Evolutionary conservation across 108 stramenopile genomes (phyloP).

Genomic region (Phaeodactylum tricornutum): DNA sequence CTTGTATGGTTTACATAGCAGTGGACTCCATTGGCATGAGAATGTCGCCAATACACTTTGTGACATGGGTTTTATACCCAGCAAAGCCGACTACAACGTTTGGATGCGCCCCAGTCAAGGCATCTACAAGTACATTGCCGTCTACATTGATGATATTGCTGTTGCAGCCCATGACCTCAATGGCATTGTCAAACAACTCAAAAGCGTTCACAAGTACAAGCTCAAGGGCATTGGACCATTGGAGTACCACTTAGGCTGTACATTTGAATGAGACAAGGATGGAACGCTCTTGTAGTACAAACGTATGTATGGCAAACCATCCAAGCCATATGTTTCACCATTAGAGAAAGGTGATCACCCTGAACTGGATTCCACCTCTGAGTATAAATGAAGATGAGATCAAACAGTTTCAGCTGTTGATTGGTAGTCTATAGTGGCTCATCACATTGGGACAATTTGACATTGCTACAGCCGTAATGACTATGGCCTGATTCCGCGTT

Average conservation of each 20-base stretch:
- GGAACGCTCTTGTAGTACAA: slow-evolving; percentile 7
- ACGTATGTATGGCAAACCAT: slow-evolving; percentile 15
- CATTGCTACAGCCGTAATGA: slow-evolving; percentile 11
- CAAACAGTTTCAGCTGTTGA: slow-evolving; percentile 10
- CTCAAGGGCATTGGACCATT: slow-evolving; percentile 2
- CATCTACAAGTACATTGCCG: slow-evolving; percentile 3
- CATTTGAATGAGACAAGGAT: slow-evolving; percentile 1
- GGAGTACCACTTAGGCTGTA: slow-evolving; percentile 1
- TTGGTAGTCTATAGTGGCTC: slow-evolving; percentile 20
- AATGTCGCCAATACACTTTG: slow-evolving; percentile 7
- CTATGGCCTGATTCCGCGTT: slow-evolving; percentile 17
- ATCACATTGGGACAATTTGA: slow-evolving; percentile 15
- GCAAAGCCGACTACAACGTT: slow-evolving; percentile 19
- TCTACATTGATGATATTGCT: slow-evolving; percentile 4
- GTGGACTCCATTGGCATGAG: background rate
- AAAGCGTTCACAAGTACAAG: background rate
- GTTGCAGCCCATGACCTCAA: slow-evolving; percentile 10
- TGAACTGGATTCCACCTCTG: slow-evolving; percentile 6
- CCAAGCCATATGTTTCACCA: slow-evolving; percentile 9
- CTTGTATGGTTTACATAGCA: slow-evolving; percentile 10
- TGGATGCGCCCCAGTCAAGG: slow-evolving; percentile 11
- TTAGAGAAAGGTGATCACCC: slow-evolving; percentile 15
- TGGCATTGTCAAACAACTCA: slow-evolving; percentile 1
- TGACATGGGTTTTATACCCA: slow-evolving; percentile 20
- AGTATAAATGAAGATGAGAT: slow-evolving; percentile 2